Percentiles rank a stretch among this genome's conserved stretches.
These are phyloP conservation scores for Passiflora organensis DNA, from an alignment of 345 rosid genomes.

Conservation along the genomic window DNA sequence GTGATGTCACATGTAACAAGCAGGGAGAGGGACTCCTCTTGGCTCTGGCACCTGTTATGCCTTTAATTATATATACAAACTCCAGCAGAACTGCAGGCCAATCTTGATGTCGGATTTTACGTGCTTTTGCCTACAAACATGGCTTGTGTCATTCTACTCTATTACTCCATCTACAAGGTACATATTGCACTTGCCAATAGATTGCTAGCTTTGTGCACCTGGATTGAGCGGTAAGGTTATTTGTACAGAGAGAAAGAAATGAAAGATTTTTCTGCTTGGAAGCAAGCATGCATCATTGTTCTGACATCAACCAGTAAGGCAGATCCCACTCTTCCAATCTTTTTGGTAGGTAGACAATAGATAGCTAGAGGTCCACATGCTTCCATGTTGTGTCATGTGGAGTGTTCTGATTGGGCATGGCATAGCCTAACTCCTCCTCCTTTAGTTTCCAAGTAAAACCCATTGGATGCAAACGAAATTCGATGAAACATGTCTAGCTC, in stretches of 20 bases:
- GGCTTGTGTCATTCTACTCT: background rate
- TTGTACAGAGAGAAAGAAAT: too few relatives aligned
- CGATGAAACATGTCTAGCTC: too few relatives aligned
- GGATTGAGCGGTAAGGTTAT: too few relatives aligned
- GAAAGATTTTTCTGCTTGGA: too few relatives aligned
- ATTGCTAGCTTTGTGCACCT: too few relatives aligned
- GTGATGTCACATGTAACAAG: constrained; percentile 15
- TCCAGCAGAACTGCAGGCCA: background rate
- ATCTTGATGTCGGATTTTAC: background rate
- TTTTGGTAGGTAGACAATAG: too few relatives aligned
- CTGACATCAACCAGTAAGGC: too few relatives aligned
- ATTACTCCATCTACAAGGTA: too few relatives aligned
- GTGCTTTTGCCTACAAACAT: background rate
- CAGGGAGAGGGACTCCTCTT: constrained; percentile 5
- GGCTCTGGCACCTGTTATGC: background rate
- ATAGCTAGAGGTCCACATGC: background rate
- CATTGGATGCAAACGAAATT: too few relatives aligned
- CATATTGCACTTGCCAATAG: background rate
- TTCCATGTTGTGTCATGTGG: constrained; percentile 4
- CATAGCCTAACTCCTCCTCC: background rate
- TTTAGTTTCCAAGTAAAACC: background rate
- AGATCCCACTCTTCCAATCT: too few relatives aligned
- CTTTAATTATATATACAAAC: background rate
- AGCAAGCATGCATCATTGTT: too few relatives aligned
- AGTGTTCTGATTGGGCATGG: background rate